Base-by-base conservation (phyloP, 2,329 filamentous ascomycete species). In the Ophiocordyceps camponoti-saundersi region DNA sequence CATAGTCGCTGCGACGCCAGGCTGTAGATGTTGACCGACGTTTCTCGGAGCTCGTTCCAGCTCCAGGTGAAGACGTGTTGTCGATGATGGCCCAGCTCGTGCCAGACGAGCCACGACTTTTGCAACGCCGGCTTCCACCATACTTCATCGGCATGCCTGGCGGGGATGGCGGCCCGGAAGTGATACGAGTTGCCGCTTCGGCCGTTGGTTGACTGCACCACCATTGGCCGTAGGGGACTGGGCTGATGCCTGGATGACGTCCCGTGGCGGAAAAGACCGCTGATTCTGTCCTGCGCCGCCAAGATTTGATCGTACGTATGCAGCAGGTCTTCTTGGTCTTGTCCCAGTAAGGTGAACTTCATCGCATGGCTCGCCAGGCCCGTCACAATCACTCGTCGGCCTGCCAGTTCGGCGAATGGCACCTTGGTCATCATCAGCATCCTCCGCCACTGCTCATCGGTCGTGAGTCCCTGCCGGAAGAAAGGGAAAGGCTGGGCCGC, bases 401-500 rank as follows among this genome's bases (percentile, higher is more conserved):
- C 46, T 12, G 7, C 16, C 1, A 42, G n/a, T 15, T 51, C 49
- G 13, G 49, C 49, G 21, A 48, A 49, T 2, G 49, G 47, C 1
- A 51, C 46, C 8, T 22, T 47, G 2, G 49, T 51, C 2, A 1
- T 23, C 1, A 1, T 2, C 26, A 51, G 26, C 45, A 47, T 44
- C 1, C 10, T 12, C 4, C 7, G 16, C 46, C 47, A 51, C n/a
- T 48, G 13, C n/a, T n/a, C 21, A 30, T 48, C 21, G 3, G 44
- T 48, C n/a, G 49, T 51, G 5, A 44, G 22, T 3, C 44, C 44
- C 10, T 48, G 36, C 12, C 42, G 32, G 44, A 46, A 50, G 1
- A 48, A n/a, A 5, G 49, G 49, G 21, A 50, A 47, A 4, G 45
- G 47, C 45, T 49, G 46, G 3, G 46, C 47, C 0, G 44, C 44